phyloP scores from a whole-genome alignment of 2,329 filamentous ascomycete genomes.

The Arthrinium puccinioides region DNA sequence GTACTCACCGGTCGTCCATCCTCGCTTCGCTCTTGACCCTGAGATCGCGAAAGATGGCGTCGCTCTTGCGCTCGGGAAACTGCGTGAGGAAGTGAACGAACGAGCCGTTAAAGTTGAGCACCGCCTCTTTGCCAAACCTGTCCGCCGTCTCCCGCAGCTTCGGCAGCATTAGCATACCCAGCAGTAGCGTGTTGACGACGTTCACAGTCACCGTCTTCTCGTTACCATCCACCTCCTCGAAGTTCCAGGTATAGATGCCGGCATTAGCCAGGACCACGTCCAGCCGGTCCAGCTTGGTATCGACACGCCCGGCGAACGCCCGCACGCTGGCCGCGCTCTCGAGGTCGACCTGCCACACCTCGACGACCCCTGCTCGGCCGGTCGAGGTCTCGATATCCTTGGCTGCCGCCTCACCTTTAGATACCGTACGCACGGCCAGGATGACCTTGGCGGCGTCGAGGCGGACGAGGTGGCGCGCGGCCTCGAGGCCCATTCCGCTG shows the following conservation, averaged over 20 bases:
- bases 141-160: conserved; percentile 18
- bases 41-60: conserved; percentile 6
- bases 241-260: conserved; percentile 31
- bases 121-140: conserved; percentile 2
- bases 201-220: conserved; percentile 39
- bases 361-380: conserved; percentile 11
- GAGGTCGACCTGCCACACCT: conserved; percentile 39
- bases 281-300: conserved; percentile 26
- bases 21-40: conserved; percentile 3
- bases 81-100: conserved; percentile 9
- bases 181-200: conserved; percentile 20
- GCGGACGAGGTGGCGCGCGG: conserved; percentile 1
- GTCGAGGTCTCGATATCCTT: conserved; percentile 18
- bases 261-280: conserved; percentile 37
- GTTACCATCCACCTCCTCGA: conserved; percentile 31
- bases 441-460: neutral
- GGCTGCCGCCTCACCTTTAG: conserved; percentile 27
- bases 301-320: conserved; percentile 27
- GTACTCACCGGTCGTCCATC: conserved; percentile 3
- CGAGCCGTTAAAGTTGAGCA: conserved; percentile 10
- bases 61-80: conserved; percentile 8
- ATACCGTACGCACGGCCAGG: conserved; percentile 1
- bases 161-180: conserved; percentile 21
- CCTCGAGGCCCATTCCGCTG: conserved; percentile 1
- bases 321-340: conserved; percentile 29